Evolutionary conservation across 2,329 filamentous ascomycete species (phyloP).

Genomic region (Colletotrichum liriopes): DNA sequence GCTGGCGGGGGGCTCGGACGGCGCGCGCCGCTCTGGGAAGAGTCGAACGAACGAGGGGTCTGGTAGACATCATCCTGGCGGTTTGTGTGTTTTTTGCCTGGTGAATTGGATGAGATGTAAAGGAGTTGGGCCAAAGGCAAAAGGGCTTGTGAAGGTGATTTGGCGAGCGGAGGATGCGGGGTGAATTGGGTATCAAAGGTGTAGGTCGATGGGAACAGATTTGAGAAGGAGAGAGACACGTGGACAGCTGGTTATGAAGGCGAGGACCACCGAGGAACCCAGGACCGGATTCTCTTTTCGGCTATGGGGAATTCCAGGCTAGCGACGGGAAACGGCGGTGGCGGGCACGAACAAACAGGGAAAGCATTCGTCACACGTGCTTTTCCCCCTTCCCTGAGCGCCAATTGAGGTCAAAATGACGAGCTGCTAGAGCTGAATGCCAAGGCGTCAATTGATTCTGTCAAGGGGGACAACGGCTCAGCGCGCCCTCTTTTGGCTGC

Average conservation of each 20-base stretch:
- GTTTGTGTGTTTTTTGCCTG: background rate
- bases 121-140: background rate
- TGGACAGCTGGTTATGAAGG: constrained; percentile 27
- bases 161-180: background rate
- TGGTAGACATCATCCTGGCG: constrained; percentile 50
- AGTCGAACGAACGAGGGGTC: constrained; percentile 49
- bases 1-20: constrained; percentile 48
- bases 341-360: constrained; percentile 9
- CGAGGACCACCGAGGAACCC: background rate
- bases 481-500: background rate
- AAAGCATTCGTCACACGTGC: constrained; percentile 19
- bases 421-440: constrained; percentile 26
- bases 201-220: background rate
- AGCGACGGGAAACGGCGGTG: constrained; percentile 8
- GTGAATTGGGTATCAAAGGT: constrained; percentile 8
- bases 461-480: background rate
- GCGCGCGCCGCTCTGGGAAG: constrained; percentile 49
- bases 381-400: background rate
- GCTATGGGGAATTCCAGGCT: background rate
- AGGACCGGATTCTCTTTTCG: background rate
- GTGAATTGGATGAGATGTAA: background rate
- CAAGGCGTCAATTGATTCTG: background rate
- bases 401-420: constrained; percentile 32
- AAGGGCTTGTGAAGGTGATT: too few relatives aligned
- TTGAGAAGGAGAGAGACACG: background rate